Conservation (phyloP, 2,329 filamentous ascomycete genomes). For the Davidsoniella neocaledoniae region DNA sequence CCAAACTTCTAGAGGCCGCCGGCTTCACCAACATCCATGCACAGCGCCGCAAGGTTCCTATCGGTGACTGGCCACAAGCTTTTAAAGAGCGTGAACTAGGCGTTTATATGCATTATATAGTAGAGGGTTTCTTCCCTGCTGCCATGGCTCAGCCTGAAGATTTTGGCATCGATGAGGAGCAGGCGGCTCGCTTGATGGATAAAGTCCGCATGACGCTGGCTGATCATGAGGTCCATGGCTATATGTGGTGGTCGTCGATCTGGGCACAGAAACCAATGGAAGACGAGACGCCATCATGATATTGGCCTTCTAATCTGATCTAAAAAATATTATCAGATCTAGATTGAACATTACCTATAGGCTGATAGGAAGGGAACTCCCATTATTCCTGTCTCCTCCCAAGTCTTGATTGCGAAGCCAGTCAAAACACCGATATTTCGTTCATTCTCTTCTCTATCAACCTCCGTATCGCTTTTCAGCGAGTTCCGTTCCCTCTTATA, state of each 20-base stretch:
- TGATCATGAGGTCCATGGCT: conserved; percentile 20
- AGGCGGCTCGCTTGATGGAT: conserved; percentile 20
- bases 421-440: too few species aligned
- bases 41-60: conserved; percentile 18
- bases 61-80: conserved; percentile 24
- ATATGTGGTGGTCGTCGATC: conserved; percentile 22
- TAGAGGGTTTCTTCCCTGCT: conserved; percentile 21
- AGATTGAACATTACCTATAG: too few species aligned
- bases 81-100: conserved; percentile 22
- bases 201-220: conserved; percentile 20
- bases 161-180: conserved; percentile 20
- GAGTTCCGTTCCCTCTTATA: too few species aligned
- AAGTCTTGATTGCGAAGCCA: too few species aligned
- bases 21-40: conserved; percentile 23
- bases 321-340: background rate
- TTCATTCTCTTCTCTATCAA: too few species aligned
- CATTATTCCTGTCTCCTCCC: too few species aligned
- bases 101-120: conserved; percentile 22
- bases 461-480: too few species aligned
- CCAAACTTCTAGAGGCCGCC: conserved; percentile 17
- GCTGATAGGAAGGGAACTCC: too few species aligned
- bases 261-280: conserved; percentile 23
- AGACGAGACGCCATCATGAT: too few species aligned
- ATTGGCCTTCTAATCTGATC: too few species aligned
- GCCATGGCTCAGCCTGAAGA: conserved; percentile 20